Conservation (phyloP, 2,329 filamentous ascomycete species). For the Penicillium sp. region DNA sequence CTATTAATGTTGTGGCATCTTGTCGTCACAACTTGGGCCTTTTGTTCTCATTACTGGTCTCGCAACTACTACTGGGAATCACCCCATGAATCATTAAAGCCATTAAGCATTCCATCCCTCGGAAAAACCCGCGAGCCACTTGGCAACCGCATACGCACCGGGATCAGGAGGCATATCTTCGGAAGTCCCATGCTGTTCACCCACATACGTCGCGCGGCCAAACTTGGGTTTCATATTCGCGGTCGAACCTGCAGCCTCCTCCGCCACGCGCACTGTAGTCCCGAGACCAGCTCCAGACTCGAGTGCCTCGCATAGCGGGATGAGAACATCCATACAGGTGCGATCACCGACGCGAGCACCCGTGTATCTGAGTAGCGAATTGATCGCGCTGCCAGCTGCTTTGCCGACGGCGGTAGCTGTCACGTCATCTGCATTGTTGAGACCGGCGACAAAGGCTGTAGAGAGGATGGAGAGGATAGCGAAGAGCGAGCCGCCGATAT, state of each 20-base stretch:
- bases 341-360: slow-evolving; percentile 1
- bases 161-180: background rate
- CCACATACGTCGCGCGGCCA: slow-evolving; percentile 5
- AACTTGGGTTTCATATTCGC: background rate
- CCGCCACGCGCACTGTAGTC: background rate
- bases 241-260: background rate
- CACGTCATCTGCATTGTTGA: background rate
- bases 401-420: background rate
- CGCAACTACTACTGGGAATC: too few species aligned
- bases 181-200: background rate
- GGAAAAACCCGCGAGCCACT: too few species aligned
- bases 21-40: too few species aligned
- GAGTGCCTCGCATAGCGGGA: background rate
- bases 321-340: slow-evolving; percentile 1
- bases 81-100: too few species aligned
- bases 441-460: background rate
- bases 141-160: background rate
- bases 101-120: too few species aligned
- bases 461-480: background rate
- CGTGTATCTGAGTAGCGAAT: background rate
- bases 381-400: background rate
- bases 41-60: too few species aligned
- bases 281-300: background rate
- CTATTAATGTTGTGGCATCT: too few species aligned
- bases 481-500: background rate